Evolutionary conservation across 768 basidiomycete genomes (phyloP).

Genomic region (Leccinum broughii): DNA sequence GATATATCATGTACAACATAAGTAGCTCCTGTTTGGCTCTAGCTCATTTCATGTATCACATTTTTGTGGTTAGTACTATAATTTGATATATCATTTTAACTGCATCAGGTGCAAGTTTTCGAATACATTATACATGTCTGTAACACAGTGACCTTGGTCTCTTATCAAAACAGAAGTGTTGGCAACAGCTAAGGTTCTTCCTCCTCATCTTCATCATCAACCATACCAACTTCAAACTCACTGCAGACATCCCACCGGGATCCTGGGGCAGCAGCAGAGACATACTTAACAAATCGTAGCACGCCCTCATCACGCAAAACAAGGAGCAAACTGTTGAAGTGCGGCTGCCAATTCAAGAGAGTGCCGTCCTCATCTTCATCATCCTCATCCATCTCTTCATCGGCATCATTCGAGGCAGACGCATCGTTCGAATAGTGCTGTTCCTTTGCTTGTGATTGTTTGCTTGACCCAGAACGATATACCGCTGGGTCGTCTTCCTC

Average conservation of each 20-base stretch:
- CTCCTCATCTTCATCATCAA: conserved; percentile 53
- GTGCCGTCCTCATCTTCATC: conserved; percentile 67
- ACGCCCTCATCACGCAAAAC: conserved; percentile 92
- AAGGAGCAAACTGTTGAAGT: conserved; percentile 85
- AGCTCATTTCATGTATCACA: too few relatives aligned
- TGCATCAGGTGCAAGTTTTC: too few relatives aligned
- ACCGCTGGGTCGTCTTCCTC: conserved; percentile 96
- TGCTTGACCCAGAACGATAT: conserved; percentile 66
- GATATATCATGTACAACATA: too few relatives aligned
- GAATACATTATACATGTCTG: too few relatives aligned
- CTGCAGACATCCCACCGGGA: conserved; percentile 93
- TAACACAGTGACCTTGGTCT: too few relatives aligned
- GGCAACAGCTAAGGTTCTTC: conserved; percentile 16
- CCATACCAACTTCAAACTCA: conserved; percentile 88
- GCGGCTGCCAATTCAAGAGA: conserved; percentile 81
- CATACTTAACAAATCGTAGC: conserved; percentile 94
- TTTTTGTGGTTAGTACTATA: too few relatives aligned
- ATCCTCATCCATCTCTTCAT: conserved; percentile 26
- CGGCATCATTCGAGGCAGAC: conserved; percentile 15
- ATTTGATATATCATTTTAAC: too few relatives aligned
- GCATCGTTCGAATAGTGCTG: conserved; percentile 11
- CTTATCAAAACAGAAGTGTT: too few relatives aligned
- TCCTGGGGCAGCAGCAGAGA: conserved; percentile 84
- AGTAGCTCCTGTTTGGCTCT: too few relatives aligned
- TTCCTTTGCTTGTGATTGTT: conserved; percentile 28